These are phyloP conservation scores for Tanozyma kutaoensis DNA, from an alignment of 805 yeast species.

Conservation along the genomic window DNA sequence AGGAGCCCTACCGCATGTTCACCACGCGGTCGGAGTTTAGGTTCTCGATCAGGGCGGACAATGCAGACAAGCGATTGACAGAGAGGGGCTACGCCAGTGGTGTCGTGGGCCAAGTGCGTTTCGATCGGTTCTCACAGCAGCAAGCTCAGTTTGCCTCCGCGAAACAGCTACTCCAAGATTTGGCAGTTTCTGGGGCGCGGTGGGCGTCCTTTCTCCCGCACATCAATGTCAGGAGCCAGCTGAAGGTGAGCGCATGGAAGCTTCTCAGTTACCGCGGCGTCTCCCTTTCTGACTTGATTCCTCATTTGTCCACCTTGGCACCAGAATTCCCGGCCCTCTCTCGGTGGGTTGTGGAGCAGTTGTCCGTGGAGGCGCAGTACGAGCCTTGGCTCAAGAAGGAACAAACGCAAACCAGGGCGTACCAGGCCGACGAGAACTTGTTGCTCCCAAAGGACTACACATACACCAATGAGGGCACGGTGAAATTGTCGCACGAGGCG, in stretches of 20 bases:
- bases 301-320: constrained; percentile 11
- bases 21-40: constrained; percentile 93
- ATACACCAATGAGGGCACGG: constrained; percentile 38
- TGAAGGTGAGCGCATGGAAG: constrained; percentile 47
- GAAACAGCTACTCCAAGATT: constrained; percentile 29
- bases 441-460: constrained; percentile 56
- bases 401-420: too few relatives aligned
- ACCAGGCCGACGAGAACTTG: constrained; percentile 70
- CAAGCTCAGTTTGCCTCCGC: constrained; percentile 29
- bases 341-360: constrained; percentile 37
- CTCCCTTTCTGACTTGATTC: constrained; percentile 14
- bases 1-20: constrained; percentile 96
- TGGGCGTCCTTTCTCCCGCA: constrained; percentile 48
- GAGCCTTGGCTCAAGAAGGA: constrained; percentile 72
- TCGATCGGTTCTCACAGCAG: constrained; percentile 33
- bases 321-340: constrained; percentile 10
- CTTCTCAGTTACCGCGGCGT: constrained; percentile 44
- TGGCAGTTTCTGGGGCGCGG: constrained; percentile 36
- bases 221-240: constrained; percentile 30
- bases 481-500: constrained; percentile 61
- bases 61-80: constrained; percentile 82
- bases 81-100: constrained; percentile 54
- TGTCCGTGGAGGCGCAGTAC: constrained; percentile 73
- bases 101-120: constrained; percentile 49
- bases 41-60: constrained; percentile 81